These are phyloP conservation scores for Conringia planisiliqua DNA, from an alignment of 345 rosid genomes.

Conservation along the genomic window DNA sequence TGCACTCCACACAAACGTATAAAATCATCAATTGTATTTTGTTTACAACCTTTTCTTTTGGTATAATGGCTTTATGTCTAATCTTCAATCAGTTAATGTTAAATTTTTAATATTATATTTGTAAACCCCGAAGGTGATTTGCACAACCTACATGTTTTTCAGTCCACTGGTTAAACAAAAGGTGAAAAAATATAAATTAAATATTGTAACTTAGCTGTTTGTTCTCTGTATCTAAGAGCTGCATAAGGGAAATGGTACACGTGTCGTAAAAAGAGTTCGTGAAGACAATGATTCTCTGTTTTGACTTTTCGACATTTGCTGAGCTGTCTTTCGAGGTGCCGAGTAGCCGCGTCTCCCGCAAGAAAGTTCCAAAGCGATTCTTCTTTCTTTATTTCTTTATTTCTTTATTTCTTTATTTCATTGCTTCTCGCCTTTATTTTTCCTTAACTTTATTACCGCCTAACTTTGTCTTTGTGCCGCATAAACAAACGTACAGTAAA, in stretches of 20 bases:
- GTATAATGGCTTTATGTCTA: not conserved
- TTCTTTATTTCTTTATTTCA: not conserved
- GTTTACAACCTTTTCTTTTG: not conserved
- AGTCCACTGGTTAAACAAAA: not conserved
- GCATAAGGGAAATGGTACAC: not conserved
- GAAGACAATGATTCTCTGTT: conserved; percentile 26
- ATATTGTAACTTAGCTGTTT: conserved; percentile 5
- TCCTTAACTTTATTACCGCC: not conserved
- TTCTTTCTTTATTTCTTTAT: not conserved
- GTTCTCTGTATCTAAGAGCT: not conserved
- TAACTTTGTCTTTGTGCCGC: conserved; percentile 5
- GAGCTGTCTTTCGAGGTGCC: conserved; percentile 26
- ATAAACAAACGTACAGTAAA: not conserved
- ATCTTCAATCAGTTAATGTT: not conserved
- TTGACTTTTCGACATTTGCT: conserved; percentile 17
- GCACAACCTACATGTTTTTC: not conserved
- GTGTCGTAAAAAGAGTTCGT: not conserved
- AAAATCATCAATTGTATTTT: not conserved
- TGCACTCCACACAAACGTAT: conserved; percentile 12
- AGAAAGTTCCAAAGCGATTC: conserved; percentile 17
- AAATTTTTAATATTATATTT: not conserved
- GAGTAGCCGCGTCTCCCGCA: conserved; percentile 30
- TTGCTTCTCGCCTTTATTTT: not conserved
- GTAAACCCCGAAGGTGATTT: not conserved
- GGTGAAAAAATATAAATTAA: not conserved